Base-by-base conservation (phyloP, 352 stramenopile species). In the Thalassiosira exigua region DNA sequence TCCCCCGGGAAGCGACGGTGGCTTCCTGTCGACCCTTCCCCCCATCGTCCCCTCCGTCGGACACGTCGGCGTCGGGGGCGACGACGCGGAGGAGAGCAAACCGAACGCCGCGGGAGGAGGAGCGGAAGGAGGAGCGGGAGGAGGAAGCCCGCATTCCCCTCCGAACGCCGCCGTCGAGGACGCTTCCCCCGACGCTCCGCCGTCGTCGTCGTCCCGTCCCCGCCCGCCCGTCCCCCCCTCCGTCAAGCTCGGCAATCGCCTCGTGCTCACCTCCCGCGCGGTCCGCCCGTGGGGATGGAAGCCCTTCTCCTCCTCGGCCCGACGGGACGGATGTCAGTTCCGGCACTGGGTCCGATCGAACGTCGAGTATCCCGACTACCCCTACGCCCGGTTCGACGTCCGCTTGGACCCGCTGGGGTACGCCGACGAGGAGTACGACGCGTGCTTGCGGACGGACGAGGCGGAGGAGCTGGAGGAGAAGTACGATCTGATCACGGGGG, bases 301-400 rank as follows among this genome's bases (percentile, higher is more conserved):
- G 26, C 62, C 84, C 1, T 94, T 95, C 74, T 59, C 75, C 1
- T 92, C 82, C 11, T 87, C 76, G 0, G 84, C 87, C 24, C 59
- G 91, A 36, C 82, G 50, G 1, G 89, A 95, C 59, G 75, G 79
- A n/a, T 57, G 76, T 0, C 30, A 85, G 24, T 91, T 94, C 56
- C 44, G 72, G 24, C 88, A 95, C 65, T 94, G 87, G 89, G 87
- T 93, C 0, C 79, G 89, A 29, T 58, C 73, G 0, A 85, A 86
- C 46, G 77, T 93, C 1, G 87, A 94, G 56, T 92, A 92, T 71
- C 82, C 84, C 0, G 90, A 95, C 65, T 95, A 95, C 80, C 90
- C 90, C 11, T 95, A 93, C 79, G 90, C 90, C 4, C 70, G 90
- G 51, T 95, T 94, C 74, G 90, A 95, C 77, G 84, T 94, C 32